Evolutionary conservation across 108 stramenopile genomes (phyloP).

Genomic region (Cyclotella kingstonii): DNA sequence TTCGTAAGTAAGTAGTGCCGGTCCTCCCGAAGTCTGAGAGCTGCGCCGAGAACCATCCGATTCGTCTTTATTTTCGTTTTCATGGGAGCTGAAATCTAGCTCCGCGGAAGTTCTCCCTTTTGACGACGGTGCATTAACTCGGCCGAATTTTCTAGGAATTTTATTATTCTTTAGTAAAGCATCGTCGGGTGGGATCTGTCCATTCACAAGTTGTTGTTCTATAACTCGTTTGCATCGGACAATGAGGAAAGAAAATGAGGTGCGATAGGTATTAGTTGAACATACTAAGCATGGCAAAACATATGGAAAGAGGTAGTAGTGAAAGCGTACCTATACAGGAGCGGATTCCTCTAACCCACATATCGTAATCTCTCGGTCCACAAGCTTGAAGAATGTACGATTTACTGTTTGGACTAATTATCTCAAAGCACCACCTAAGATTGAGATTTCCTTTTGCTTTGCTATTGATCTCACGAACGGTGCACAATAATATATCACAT

Average conservation of each 20-base stretch:
- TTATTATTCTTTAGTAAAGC: slow-evolving; percentile 27
- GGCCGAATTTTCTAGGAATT: slow-evolving; percentile 15
- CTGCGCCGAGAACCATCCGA: slow-evolving; percentile 10
- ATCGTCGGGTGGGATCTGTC: slow-evolving; percentile 51
- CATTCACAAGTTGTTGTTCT: slow-evolving; percentile 72
- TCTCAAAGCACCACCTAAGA: slow-evolving; percentile 88
- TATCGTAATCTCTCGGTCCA: slow-evolving; percentile 78
- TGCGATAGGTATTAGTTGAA: background rate
- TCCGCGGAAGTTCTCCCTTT: no score
- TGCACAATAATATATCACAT: slow-evolving; percentile 90
- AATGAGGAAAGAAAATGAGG: background rate
- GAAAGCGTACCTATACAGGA: slow-evolving; percentile 38
- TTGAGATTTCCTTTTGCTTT: slow-evolving; percentile 56
- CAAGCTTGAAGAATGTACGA: slow-evolving; percentile 88
- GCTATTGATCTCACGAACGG: slow-evolving; percentile 76
- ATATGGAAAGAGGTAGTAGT: no score
- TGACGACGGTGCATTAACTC: slow-evolving; percentile 10
- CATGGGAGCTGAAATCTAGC: slow-evolving; percentile 39
- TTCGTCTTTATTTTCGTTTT: slow-evolving; percentile 24
- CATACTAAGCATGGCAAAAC: no score
- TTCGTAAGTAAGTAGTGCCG: slow-evolving; percentile 1
- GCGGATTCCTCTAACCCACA: slow-evolving; percentile 87
- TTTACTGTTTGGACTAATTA: slow-evolving; percentile 85
- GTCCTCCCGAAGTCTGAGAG: slow-evolving; percentile 1
- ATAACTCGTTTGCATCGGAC: background rate